Base-by-base conservation (phyloP, 495 filamentous ascomycete genomes). In the Neohortaea acidophila region DNA sequence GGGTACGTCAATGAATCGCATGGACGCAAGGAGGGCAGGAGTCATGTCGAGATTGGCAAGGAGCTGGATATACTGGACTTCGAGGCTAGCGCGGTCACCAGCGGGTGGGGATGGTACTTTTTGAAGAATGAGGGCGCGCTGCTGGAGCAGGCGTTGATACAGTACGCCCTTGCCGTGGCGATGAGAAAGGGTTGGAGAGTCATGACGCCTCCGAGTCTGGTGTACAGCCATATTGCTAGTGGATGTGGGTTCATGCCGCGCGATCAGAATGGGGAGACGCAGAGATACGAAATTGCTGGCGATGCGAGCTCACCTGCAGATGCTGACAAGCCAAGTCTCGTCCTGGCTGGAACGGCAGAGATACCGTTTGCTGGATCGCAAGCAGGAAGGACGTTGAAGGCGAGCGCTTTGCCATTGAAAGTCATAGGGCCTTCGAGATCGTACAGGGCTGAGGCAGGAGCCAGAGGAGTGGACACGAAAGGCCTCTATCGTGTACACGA, bases 401-500 rank as follows among this genome's bases (percentile, higher is more conserved):
- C 69, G 11, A 49, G 54, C 3, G 64, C 75, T 0, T 60, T 93
- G 0, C 91, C 89, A 0, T 39, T 83, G 14, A 87, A 84, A 52
- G 59, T 78, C 3, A 83, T 89, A 4, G 89, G 80, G 5, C 73
- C 78, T 1, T 91, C 82, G 29, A 69, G 89, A 3, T 89, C 84
- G 60, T 97, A 92, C 54, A 77, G 89, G 32, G 89, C 89, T 12
- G 89, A 97, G 59, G 91, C 89, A 1, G 89, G 89, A 14, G 77
- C 82, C 4, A 67, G 89, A 14, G 89, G 89, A 22, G 73, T 73
- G 17, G 83, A 92, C 27, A 91, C 81, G 6, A 94, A 94, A 60
- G 89, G 89, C 7, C 67, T 97, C 5, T 97, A 96, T 61, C 77
- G 89, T 10, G 89, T 97, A n/a, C 89, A 96, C 62, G 89, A 97